These are phyloP conservation scores for Hymenoscyphus linearis DNA, from an alignment of 2,329 filamentous ascomycete genomes.

Conservation along the genomic window DNA sequence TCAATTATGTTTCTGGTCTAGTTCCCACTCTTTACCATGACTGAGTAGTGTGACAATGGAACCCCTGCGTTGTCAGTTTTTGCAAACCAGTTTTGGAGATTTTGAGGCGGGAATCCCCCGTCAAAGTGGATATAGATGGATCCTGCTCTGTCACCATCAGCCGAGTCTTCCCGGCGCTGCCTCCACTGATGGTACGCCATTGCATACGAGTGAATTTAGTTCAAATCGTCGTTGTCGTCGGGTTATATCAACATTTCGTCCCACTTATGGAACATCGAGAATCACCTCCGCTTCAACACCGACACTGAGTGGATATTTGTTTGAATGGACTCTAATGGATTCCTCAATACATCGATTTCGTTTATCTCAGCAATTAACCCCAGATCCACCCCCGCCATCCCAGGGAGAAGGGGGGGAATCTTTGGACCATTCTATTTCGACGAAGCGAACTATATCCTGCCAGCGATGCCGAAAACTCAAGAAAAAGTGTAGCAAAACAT, in stretches of 20 bases:
- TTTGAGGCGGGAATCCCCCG: background rate
- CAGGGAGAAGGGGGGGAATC: background rate
- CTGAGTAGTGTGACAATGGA: background rate
- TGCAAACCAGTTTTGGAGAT: background rate
- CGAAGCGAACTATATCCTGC: background rate
- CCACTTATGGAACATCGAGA: background rate
- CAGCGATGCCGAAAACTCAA: conserved; percentile 1
- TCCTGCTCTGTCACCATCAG: background rate
- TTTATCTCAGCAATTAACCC: conserved; percentile 1
- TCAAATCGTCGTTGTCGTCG: background rate
- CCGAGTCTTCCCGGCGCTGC: background rate
- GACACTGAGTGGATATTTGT: background rate
- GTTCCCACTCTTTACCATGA: background rate
- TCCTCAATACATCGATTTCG: background rate
- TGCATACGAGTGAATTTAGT: background rate
- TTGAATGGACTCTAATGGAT: background rate
- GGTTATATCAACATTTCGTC: background rate
- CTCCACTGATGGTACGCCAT: background rate
- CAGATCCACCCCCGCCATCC: background rate
- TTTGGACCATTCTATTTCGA: background rate
- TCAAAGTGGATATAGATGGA: background rate
- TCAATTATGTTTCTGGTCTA: background rate
- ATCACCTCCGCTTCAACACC: background rate
- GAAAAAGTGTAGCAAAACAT: background rate
- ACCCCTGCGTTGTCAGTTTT: background rate